Evolutionary conservation across 192 early-diverging fungal genomes (phyloP).

Genomic region (Coemansia sp.): DNA sequence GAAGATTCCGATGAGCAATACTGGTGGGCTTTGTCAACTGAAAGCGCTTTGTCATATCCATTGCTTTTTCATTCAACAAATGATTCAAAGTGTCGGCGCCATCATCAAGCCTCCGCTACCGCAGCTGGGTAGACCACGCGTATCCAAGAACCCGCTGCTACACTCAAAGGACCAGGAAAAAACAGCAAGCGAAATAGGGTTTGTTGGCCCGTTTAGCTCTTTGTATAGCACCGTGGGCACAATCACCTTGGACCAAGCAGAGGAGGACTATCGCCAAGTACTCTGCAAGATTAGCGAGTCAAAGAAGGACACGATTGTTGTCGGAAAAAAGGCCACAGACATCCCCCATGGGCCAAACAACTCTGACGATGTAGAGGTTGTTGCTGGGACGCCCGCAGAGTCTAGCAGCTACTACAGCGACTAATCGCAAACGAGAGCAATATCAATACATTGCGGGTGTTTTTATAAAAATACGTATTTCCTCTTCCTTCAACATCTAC

Average conservation of each 20-base stretch:
- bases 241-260: constrained; percentile 42
- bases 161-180: constrained; percentile 40
- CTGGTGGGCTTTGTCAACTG: too few species aligned
- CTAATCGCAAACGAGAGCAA: too few species aligned
- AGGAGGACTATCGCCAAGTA: constrained; percentile 40
- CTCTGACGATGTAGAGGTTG: constrained; percentile 21
- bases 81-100: constrained; percentile 1
- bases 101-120: constrained; percentile 23
- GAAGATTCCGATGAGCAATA: too few species aligned
- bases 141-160: constrained; percentile 32
- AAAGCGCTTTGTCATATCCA: too few species aligned
- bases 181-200: constrained; percentile 12
- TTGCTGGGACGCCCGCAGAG: constrained; percentile 17
- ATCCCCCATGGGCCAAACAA: constrained; percentile 5
- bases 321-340: constrained; percentile 26
- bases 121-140: constrained; percentile 19
- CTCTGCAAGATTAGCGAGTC: constrained; percentile 28
- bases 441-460: too few species aligned
- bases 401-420: constrained; percentile 33
- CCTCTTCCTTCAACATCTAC: too few species aligned
- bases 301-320: constrained; percentile 18
- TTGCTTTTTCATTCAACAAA: too few species aligned
- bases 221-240: constrained; percentile 44
- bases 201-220: constrained; percentile 35
- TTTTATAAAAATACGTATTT: too few species aligned